A percentile compares a stretch with the other conserved stretches of the same genome.
These are phyloP conservation scores for Acanthamoeba castellanii DNA, from an alignment of 208 protist genomes.

Conservation along the genomic window DNA sequence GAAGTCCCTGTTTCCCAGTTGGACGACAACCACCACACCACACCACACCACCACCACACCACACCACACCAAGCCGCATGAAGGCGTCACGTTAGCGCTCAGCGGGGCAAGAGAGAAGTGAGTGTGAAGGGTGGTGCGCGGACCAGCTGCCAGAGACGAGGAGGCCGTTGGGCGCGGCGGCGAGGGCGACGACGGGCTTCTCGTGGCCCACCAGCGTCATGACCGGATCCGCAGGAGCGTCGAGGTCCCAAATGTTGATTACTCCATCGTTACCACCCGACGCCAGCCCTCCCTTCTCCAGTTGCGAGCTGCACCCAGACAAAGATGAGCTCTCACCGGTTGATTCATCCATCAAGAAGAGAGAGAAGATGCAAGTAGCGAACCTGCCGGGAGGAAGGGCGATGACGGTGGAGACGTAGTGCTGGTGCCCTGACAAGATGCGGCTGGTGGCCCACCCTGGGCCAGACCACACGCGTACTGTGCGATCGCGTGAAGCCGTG, in stretches of 20 bases:
- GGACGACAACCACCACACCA: too few relatives aligned
- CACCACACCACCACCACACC: not conserved
- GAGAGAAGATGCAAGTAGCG: not conserved
- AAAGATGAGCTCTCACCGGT: not conserved
- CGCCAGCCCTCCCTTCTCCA: slow-evolving; percentile 68
- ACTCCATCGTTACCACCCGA: slow-evolving; percentile 82
- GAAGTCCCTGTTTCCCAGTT: not conserved
- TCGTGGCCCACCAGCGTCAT: slow-evolving; percentile 80
- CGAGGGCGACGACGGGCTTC: slow-evolving; percentile 77
- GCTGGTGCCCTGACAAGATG: slow-evolving; percentile 75
- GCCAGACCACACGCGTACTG: slow-evolving; percentile 75
- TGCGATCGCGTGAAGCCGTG: slow-evolving; percentile 73
- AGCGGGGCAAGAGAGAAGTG: not conserved
- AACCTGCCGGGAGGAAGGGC: slow-evolving; percentile 47
- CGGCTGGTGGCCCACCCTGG: not conserved
- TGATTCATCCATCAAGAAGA: too few relatives aligned
- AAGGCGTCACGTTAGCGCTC: not conserved
- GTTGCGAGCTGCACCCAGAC: not conserved
- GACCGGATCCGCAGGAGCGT: slow-evolving; percentile 24
- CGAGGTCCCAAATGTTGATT: slow-evolving; percentile 76
- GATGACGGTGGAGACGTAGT: slow-evolving; percentile 80
- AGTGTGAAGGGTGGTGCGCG: not conserved
- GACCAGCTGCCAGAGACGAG: slow-evolving; percentile 85
- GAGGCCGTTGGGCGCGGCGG: slow-evolving; percentile 62
- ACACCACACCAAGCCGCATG: not conserved